Evolutionary conservation across 1,284 basidiomycete species (phyloP).

Genomic region (Cutaneotrichosporon sp.): DNA sequence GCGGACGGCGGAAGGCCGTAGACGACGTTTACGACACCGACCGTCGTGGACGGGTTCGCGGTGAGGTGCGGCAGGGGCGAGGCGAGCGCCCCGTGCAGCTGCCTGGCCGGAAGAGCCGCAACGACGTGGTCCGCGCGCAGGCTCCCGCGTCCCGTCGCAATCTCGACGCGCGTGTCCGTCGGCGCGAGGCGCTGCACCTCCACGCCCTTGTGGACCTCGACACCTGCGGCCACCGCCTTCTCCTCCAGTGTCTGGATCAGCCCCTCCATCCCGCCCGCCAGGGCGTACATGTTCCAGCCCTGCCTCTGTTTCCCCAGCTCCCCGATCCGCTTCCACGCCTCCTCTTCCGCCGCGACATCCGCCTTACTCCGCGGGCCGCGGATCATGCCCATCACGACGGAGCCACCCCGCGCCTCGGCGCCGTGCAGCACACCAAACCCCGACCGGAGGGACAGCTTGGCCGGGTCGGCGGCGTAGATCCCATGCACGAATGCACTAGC

Average conservation of each 20-base stretch:
- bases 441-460: slow-evolving; percentile 66
- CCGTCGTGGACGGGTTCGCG: slow-evolving; percentile 50
- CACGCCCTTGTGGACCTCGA: slow-evolving; percentile 56
- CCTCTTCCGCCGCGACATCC: slow-evolving; percentile 19
- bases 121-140: slow-evolving; percentile 22
- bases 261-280: slow-evolving; percentile 64
- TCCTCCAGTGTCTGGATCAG: slow-evolving; percentile 59
- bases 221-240: slow-evolving; percentile 53
- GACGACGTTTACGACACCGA: slow-evolving; percentile 66
- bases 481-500: slow-evolving; percentile 85
- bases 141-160: not conserved
- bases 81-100: slow-evolving; percentile 29
- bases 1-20: slow-evolving; percentile 53
- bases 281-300: slow-evolving; percentile 40
- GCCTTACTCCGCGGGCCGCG: slow-evolving; percentile 38
- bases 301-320: slow-evolving; percentile 30
- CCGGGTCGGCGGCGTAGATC: slow-evolving; percentile 82
- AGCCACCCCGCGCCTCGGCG: slow-evolving; percentile 60
- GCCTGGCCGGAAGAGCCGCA: slow-evolving; percentile 26
- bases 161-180: slow-evolving; percentile 2
- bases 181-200: slow-evolving; percentile 28
- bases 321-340: slow-evolving; percentile 14
- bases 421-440: slow-evolving; percentile 71
- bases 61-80: slow-evolving; percentile 53
- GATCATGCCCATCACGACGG: slow-evolving; percentile 65